Percentiles rank a stretch among this genome's conserved stretches.
Evolutionary conservation across 2,329 filamentous ascomycete genomes (phyloP).

Genomic region (Paraconiothyrium brasiliense): DNA sequence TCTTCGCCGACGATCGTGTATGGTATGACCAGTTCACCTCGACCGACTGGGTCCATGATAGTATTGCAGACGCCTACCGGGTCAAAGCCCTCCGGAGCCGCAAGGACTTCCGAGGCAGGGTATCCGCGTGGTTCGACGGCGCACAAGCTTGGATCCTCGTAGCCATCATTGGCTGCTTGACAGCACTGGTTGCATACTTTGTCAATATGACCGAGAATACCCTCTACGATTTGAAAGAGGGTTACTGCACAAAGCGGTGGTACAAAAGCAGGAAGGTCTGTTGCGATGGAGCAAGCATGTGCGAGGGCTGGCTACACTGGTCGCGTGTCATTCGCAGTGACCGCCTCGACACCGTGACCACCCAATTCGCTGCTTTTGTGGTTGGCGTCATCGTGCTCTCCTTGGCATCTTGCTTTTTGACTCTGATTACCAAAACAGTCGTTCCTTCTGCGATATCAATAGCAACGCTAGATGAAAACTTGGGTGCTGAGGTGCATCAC

Average conservation of each 20-base stretch:
- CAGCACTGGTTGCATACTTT: constrained; percentile 85
- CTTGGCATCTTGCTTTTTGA: constrained; percentile 77
- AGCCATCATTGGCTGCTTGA: constrained; percentile 85
- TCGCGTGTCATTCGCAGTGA: constrained; percentile 66
- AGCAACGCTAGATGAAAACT: constrained; percentile 89
- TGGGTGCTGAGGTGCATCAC: constrained; percentile 68
- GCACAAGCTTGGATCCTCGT: constrained; percentile 95
- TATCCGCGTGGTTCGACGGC: constrained; percentile 81
- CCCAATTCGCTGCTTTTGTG: constrained; percentile 83
- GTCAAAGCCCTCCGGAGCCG: constrained; percentile 82
- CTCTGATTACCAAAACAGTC: constrained; percentile 89
- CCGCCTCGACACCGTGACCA: constrained; percentile 62
- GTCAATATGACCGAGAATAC: constrained; percentile 87
- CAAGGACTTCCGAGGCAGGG: constrained; percentile 84
- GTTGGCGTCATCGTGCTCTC: constrained; percentile 75
- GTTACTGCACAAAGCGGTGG: constrained; percentile 79
- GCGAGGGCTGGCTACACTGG: constrained; percentile 71
- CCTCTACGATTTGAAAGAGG: constrained; percentile 90
- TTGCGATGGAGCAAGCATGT: constrained; percentile 65
- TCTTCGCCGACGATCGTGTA: constrained; percentile 83
- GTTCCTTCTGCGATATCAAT: constrained; percentile 89
- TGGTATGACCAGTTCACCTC: constrained; percentile 99
- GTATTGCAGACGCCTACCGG: constrained; percentile 91
- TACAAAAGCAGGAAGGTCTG: constrained; percentile 76
- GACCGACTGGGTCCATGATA: constrained; percentile 98